Evolutionary conservation across 805 yeast genomes (phyloP), one percentile per base, ranked within the genome.

Genomic region (Diddensiella transvaalensis): DNA sequence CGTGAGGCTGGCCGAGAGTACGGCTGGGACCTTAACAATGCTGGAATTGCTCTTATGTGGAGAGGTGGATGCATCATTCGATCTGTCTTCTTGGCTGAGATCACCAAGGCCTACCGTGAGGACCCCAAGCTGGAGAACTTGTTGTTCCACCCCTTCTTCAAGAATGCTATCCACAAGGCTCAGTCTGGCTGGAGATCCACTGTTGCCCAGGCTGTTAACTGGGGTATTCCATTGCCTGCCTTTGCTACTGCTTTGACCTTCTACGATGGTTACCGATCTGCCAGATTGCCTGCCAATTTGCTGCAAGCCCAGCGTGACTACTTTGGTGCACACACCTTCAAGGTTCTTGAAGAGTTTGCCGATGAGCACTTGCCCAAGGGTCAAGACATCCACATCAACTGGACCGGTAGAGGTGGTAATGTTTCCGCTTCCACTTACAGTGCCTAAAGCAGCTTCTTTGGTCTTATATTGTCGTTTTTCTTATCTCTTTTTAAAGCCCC

Each of bases 1-100:
- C 87, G 95, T 73, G 96, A 91, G 75, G 98, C 98, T 62, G 98
- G 96, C 60, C 84, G 80, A 74, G 96, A 88, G 72, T 91, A 88
- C 80, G 83, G 83, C 67, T 91, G 99, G 99, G 83, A 87, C 73
- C 80, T 91, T 70, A 93, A 91, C 85, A 86, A 87, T 83, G 96
- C 98, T 63, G 93, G 96, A 52, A 93, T 93, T 64, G 98, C 98
- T 62, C 81, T 93, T 66, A 91, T 91, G 98, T 91, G 99, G 99
- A 85, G 99, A 82, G 99, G 99, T 78, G 99, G 99, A 64, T 91
- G 99, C 81, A 91, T 91, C 73, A 91, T 91, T 76, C 87, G 98
- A 81, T 91, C 99, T 50, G 97, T 91, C 58, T 91, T 91, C 86
- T 79, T 91, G 68, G 97, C 83, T 67, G 97, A 91, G 74, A 91